A percentile compares a stretch with the other conserved stretches of the same genome.
Evolutionary conservation across 495 filamentous ascomycete species (phyloP).

Genomic region (Diplogelasinospora grovesii): DNA sequence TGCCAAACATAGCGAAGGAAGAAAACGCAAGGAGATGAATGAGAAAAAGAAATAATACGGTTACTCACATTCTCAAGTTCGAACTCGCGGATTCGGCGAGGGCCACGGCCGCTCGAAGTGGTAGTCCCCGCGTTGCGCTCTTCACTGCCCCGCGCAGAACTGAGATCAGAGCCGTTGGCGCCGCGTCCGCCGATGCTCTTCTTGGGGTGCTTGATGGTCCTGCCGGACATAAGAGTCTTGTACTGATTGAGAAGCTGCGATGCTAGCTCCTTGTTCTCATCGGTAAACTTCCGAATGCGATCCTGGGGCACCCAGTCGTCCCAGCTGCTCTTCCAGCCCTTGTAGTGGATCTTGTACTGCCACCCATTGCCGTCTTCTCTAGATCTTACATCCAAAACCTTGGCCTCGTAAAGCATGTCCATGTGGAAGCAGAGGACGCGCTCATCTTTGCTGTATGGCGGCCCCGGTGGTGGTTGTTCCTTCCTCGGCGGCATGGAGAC

Average conservation of each 20-base stretch:
- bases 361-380: conserved; percentile 63
- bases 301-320: conserved; percentile 98
- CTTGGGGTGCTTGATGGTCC: conserved; percentile 37
- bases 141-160: conserved; percentile 79
- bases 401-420: conserved; percentile 94
- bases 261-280: conserved; percentile 89
- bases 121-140: conserved; percentile 67
- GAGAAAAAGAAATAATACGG: conserved; percentile 19
- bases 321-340: conserved; percentile 99
- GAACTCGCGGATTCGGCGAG: conserved; percentile 63
- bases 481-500: conserved; percentile 33
- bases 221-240: conserved; percentile 38
- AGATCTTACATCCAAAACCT: conserved; percentile 73
- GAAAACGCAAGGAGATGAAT: conserved; percentile 5
- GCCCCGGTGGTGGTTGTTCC: too few relatives aligned
- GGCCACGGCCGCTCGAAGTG: conserved; percentile 57
- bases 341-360: conserved; percentile 93
- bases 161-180: conserved; percentile 62
- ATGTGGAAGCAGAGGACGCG: conserved; percentile 94
- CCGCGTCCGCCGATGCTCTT: conserved; percentile 48
- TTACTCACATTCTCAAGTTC: conserved; percentile 77
- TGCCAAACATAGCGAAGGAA: not conserved
- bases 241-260: conserved; percentile 53
- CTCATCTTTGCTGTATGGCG: conserved; percentile 79
- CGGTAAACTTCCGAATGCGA: conserved; percentile 86